Percentiles rank a stretch among this genome's conserved stretches.
These are phyloP conservation scores for Endocalyx cinctus DNA, from an alignment of 2,329 filamentous ascomycete genomes.

Conservation along the genomic window DNA sequence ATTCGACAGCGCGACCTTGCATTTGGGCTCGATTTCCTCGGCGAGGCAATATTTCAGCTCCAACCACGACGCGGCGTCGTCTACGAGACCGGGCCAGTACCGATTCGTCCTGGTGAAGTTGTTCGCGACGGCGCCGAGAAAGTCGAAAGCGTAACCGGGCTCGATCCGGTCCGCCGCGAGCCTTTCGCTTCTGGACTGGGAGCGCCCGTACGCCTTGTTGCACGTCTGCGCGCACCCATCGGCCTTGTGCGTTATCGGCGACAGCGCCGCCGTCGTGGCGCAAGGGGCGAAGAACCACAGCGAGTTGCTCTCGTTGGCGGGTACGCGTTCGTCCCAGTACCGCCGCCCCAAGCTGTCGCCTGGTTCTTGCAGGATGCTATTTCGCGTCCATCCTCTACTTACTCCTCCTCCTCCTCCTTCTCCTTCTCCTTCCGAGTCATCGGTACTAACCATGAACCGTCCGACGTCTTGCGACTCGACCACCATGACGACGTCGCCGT, in stretches of 20 bases:
- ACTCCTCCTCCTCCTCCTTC: too few relatives aligned
- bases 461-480: not conserved
- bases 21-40: not conserved
- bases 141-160: slow-evolving; percentile 1
- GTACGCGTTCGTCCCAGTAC: slow-evolving; percentile 1
- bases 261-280: not conserved
- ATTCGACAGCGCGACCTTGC: slow-evolving; percentile 3
- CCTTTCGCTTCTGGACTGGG: not conserved
- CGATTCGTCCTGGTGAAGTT: not conserved
- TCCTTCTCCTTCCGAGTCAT: too few relatives aligned
- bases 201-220: slow-evolving; percentile 1
- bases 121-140: not conserved
- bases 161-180: slow-evolving; percentile 1
- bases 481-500: slow-evolving; percentile 2
- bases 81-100: slow-evolving; percentile 1
- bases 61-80: not conserved
- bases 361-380: not conserved
- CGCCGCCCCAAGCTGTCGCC: not conserved
- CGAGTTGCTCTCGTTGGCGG: slow-evolving; percentile 1
- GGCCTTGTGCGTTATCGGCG: not conserved
- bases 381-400: slow-evolving; percentile 3
- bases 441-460: slow-evolving; percentile 1
- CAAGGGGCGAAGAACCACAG: slow-evolving; percentile 2
- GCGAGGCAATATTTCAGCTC: slow-evolving; percentile 2
- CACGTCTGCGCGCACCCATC: slow-evolving; percentile 1